phyloP scores from a whole-genome alignment of 1,139 yeast species.

The Suhomyces wounanorum region DNA sequence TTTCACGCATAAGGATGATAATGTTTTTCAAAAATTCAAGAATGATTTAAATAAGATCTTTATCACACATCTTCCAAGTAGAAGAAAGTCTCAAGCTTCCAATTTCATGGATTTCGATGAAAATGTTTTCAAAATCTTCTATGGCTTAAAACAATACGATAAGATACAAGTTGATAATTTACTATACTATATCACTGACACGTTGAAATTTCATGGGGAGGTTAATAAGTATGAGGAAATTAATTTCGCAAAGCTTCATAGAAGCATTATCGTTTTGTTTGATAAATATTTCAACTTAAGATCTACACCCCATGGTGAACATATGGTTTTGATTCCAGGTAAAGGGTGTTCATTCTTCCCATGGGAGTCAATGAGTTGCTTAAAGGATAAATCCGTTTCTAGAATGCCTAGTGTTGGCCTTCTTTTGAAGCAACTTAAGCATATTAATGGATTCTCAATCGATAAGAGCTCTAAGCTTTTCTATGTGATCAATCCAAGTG shows the following conservation, averaged over 20 bases:
- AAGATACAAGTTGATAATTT: conserved; percentile 58
- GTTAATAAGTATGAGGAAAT: conserved; percentile 64
- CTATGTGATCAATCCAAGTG: conserved; percentile 79
- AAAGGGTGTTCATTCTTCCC: conserved; percentile 68
- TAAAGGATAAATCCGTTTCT: conserved; percentile 59
- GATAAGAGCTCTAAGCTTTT: conserved; percentile 35
- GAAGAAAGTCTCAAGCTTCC: conserved; percentile 19
- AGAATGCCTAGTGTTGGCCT: conserved; percentile 70
- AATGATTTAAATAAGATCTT: conserved; percentile 35
- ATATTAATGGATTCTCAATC: conserved; percentile 9
- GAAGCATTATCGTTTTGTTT: conserved; percentile 25
- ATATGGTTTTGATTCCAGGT: conserved; percentile 70
- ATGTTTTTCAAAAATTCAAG: conserved; percentile 38
- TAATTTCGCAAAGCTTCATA: conserved; percentile 54
- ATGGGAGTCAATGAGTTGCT: conserved; percentile 78
- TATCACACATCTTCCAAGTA: conserved; percentile 37
- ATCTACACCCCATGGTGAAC: conserved; percentile 32
- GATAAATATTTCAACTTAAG: conserved; percentile 40
- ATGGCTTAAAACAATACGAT: conserved; percentile 43
- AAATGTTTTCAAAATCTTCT: conserved; percentile 52
- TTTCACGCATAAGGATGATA: conserved; percentile 28
- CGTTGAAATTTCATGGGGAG: conserved; percentile 63
- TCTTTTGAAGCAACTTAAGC: conserved; percentile 45
- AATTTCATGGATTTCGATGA: conserved; percentile 47
- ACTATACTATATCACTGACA: conserved; percentile 61